Conservation (phyloP, 345 rosid species). For the Brassica rapa region DNA sequence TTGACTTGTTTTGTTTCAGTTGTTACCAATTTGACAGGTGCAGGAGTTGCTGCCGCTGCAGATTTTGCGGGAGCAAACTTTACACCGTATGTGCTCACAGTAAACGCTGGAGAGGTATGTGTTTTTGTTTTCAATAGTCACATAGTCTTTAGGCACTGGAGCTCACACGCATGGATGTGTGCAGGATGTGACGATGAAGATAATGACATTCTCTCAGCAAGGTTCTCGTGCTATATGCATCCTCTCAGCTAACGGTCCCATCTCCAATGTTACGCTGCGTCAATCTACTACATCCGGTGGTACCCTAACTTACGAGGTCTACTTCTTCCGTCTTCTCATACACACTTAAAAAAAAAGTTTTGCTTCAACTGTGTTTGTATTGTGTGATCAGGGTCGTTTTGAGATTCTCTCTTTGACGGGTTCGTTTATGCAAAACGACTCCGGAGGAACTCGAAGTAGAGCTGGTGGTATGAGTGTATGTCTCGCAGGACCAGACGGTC, state of each 20-base stretch:
- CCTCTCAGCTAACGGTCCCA: conserved; percentile 89
- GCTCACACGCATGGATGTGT: not conserved
- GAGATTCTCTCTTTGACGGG: conserved; percentile 96
- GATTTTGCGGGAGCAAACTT: conserved; percentile 83
- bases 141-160: not conserved
- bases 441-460: conserved; percentile 79
- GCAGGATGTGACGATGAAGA: conserved; percentile 93
- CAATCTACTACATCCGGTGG: conserved; percentile 87
- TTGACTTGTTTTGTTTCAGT: conserved; percentile 17
- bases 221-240: conserved; percentile 84
- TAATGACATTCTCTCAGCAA: conserved; percentile 90
- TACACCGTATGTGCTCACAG: conserved; percentile 83
- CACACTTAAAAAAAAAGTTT: no score
- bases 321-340: conserved; percentile 9
- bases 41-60: conserved; percentile 59
- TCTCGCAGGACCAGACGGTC: conserved; percentile 90
- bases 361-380: not conserved
- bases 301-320: conserved; percentile 93
- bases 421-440: conserved; percentile 71
- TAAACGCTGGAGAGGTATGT: conserved; percentile 89
- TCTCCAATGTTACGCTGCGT: conserved; percentile 91
- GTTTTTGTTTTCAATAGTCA: not conserved
- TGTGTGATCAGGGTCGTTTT: conserved; percentile 70
- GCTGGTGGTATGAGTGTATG: conserved; percentile 98
- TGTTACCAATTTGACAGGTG: conserved; percentile 29